Evolutionary conservation across 2,329 filamentous ascomycete species (phyloP).

Genomic region (Bretziella fagacearum): DNA sequence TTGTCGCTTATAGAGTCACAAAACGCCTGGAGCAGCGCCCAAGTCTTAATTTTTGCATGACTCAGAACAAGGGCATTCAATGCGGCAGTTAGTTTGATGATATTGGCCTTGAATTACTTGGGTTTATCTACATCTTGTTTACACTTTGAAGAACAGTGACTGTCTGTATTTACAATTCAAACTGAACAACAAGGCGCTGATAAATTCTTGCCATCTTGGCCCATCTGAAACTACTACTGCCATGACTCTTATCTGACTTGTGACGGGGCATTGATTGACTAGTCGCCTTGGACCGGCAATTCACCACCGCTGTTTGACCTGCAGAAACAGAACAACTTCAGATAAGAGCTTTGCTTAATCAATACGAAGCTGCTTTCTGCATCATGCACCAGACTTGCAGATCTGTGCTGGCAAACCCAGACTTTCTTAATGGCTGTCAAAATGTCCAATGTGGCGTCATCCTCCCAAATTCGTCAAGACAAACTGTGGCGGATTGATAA

Average conservation of each 20-base stretch:
- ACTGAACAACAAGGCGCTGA: too few relatives aligned
- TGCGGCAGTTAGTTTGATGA: neutral
- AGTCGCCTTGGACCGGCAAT: too few relatives aligned
- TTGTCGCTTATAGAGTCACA: neutral
- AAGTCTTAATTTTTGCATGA: neutral
- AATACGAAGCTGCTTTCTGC: neutral
- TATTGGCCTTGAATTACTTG: too few relatives aligned
- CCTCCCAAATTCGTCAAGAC: neutral
- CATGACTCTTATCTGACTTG: neutral
- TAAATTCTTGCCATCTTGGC: neutral
- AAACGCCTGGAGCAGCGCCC: neutral
- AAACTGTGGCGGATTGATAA: constrained; percentile 4
- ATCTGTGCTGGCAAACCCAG: neutral
- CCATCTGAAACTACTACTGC: neutral
- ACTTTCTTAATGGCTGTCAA: constrained; percentile 1
- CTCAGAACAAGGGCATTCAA: neutral
- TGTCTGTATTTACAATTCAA: neutral
- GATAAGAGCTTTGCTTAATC: too few relatives aligned
- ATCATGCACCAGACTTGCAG: neutral
- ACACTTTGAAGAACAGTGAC: too few relatives aligned
- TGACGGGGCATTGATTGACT: too few relatives aligned
- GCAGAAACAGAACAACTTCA: too few relatives aligned
- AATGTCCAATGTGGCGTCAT: constrained; percentile 3
- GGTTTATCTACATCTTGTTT: too few relatives aligned
- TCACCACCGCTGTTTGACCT: neutral